Base-by-base conservation (phyloP, 2,329 filamentous ascomycete species). In the Orbilia quercus region DNA sequence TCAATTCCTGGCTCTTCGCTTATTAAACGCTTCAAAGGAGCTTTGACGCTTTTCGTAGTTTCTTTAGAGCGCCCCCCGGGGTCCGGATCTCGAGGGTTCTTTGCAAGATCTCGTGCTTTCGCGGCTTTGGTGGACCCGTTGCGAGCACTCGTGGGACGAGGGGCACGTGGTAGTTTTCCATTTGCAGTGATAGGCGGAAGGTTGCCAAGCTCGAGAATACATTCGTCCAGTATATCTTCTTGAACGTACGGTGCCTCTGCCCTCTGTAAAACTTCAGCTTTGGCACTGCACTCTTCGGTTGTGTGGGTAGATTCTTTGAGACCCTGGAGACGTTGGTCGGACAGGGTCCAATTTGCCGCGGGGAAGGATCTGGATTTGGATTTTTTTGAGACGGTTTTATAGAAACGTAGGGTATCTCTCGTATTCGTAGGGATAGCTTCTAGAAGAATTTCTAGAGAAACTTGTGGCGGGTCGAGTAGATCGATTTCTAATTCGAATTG, bases 171-270 rank as follows among this genome's bases (percentile, higher is more conserved):
- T n/a, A 51, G 14, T 31, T n/a, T 51, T 2, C 47, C 47, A 31
- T 31, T 51, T 16, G 22, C 22, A 14, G 20, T 31, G 22, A 51
- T 16, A 7, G 47, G 3, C 1, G 44, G 58, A 14, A 63, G n/a
- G 6, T 54, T 47, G 7, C 14, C 47, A 36, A 45, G n/a, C 11
- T 45, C 36, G 7, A 67, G 38, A 14, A 50, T 57, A 23, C 34
- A 28, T 7, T 42, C 28, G 9, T 71, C 51, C n/a, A 71, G 50
- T 1, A 57, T 23, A 23, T 40, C 36, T 16, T 62, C 55, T 22
- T 12, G 31, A 2, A 6, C 9, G 23, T 62, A 70, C 18, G 57
- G 57, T 23, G 34, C 50, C 20, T 16, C 40, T 7, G 40, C 55
- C 23, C 47, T 25, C 7, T 6, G 1, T 11, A 55, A 16, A 9